Base-by-base conservation (phyloP, 108 stramenopile species). In the Conticribra weissflogii region DNA sequence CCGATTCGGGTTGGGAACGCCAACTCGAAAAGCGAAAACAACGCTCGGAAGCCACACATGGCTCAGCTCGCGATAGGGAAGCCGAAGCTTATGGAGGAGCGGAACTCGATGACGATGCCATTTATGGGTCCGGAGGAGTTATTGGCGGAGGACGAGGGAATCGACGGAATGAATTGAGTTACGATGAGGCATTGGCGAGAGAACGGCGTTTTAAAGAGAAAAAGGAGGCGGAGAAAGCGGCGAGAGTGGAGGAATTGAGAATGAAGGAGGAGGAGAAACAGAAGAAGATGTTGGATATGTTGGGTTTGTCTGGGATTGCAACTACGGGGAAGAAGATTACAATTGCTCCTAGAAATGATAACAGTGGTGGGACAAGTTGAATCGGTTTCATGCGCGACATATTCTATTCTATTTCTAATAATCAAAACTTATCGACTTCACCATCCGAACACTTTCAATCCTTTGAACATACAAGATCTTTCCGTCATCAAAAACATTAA, bases 301-400 rank as follows among this genome's bases (percentile, higher is more conserved):
- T 91, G 52, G 90, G 90, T 21, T 58, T 91, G 49, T 68, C 85
- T 3, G 71, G 74, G 12, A 57, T 91, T 22, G 74, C 83, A n/a
- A 41, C 36, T 44, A 80, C 84, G 15, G 90, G 90, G 15, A 59
- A 89, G 63, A 92, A 92, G 73, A 87, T 89, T 49, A 68, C 55
- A 23, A 89, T 88, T 53, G 67, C 63, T 29, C 85, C 85, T 12
- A 59, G 81, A 55, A 68, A 34, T 63, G 78, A 57, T 55, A 31
- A 33, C 59, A 56, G 18, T 25, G 22, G 27, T 59, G 54, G 36
- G 5, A 21, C n/a, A n/a, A n/a, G n/a, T n/a, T n/a, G n/a, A n/a
- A n/a, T n/a, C n/a, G n/a, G n/a, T n/a, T n/a, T n/a, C n/a, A n/a
- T n/a, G n/a, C n/a, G n/a, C n/a, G n/a, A n/a, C n/a, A n/a, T n/a